Percentiles rank a stretch among this genome's conserved stretches.
These are phyloP conservation scores for Chaetomiaceae sp. DNA, from an alignment of 2,329 filamentous ascomycete species.

Conservation along the genomic window DNA sequence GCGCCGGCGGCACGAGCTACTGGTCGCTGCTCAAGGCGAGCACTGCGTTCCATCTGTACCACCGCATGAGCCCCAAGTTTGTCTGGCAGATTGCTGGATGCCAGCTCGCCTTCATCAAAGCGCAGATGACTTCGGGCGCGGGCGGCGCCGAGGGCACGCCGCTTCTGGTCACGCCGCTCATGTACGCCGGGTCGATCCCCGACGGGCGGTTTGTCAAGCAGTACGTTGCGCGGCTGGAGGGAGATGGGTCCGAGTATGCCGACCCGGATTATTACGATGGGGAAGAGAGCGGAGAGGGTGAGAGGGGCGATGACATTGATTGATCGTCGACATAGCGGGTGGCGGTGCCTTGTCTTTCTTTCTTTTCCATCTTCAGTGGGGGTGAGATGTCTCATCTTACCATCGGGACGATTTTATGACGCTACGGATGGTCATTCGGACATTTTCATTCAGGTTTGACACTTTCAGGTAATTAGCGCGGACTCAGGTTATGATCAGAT, in stretches of 20 bases:
- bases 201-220: conserved; percentile 27
- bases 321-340: background rate
- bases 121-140: conserved; percentile 21
- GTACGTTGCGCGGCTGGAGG: conserved; percentile 22
- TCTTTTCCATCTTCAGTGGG: background rate
- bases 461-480: too few relatives aligned
- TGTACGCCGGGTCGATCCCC: conserved; percentile 24
- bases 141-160: conserved; percentile 20
- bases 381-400: background rate
- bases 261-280: conserved; percentile 6
- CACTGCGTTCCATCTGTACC: conserved; percentile 39
- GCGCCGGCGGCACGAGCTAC: conserved; percentile 27
- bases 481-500: too few relatives aligned
- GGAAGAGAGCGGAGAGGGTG: background rate
- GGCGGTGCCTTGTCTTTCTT: background rate
- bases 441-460: too few relatives aligned
- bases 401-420: background rate
- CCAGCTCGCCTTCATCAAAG: conserved; percentile 47
- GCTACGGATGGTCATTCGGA: too few relatives aligned
- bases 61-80: conserved; percentile 30
- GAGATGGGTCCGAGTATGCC: conserved; percentile 20
- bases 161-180: conserved; percentile 19
- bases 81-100: conserved; percentile 45
- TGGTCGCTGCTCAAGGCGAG: conserved; percentile 52
- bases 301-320: conserved; percentile 14